Base-by-base conservation (phyloP, 257 asterid genomes). In the Leonotis leonurus region DNA sequence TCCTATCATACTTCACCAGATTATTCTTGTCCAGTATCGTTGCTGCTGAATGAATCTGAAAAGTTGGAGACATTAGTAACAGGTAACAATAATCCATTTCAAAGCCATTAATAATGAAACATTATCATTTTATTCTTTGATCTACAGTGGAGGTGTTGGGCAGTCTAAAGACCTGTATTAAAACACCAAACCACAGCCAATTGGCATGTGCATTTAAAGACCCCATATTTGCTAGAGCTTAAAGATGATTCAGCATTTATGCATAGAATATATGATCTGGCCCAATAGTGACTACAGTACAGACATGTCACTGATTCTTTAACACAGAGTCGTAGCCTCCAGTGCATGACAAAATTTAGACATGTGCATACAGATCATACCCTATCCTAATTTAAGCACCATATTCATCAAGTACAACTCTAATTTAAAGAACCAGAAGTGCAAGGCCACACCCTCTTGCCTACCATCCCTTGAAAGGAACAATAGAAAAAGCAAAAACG, bases 41-140 rank as follows among this genome's bases (percentile, higher is more conserved):
- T 22, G 84, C 87, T 3, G 87, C 87, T 49, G 87, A 77, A 75
- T 81, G 87, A 51, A 81, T 73, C 84, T 81, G 87, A 68, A 70
- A 78, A 33, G 11, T 33, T 10, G 13, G 46, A n/a, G n/a, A 40
- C 14, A 49, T 37, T 17, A 39, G 35, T 48, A 48, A 45, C 29
- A 17, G 44, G 26, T 5, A 55, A 45, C 41, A 48, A 30, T 5
- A 22, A 39, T 29, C 24, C 13, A 17, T 50, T 17, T 27, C 56
- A 29, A 46, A 20, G 58, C 17, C 51, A 52, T 33, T 24, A 61
- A 46, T 25, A 50, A 32, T 13, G 30, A 3, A 62, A 30, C 17
- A 16, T n/a, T 12, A 8, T 40, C 32, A 29, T 40, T 11, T 22
- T n/a, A 22, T 20, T 30, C 11, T 54, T 52, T 41, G 64, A 25